Base-by-base conservation (phyloP, 2,329 filamentous ascomycete species). In the Penicillium sumatraense region DNA sequence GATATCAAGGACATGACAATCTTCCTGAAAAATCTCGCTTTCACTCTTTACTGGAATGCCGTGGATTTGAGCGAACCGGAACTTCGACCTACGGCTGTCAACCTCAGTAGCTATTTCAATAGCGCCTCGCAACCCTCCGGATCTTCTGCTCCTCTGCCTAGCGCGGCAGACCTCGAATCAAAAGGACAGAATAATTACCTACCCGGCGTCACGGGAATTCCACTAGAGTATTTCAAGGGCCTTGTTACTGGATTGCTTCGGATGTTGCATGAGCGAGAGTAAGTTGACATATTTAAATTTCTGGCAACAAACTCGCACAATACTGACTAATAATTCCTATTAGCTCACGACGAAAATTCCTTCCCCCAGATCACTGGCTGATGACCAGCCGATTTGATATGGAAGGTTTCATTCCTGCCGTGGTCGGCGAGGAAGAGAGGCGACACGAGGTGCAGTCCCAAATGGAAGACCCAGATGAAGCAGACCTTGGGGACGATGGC, bases 381-480 rank as follows among this genome's bases (percentile, higher is more conserved):
- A 98, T 98, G 93, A 95, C 89, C 1, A 88, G 86, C 57, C 80
- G 81, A 18, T 90, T 98, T 54, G 89, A 97, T 66, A 95, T 96
- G 88, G 87, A 89, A 58, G 86, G 89, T 0, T 98, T 98, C 67
- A 89, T 96, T 42, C 82, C 86, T 8, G 89, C 90, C 2, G 93
- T 98, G 1, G 92, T 97, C 2, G 81, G 86, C 42, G 95, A 99
- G 73, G 92, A 97, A 69, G 88, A 96, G 69, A 84, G 80, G 46
- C 82, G 89, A 31, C 89, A 91, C 66, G 83, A 86, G 53, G 83
- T 92, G 11, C 80, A 87, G 53, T 82, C 81, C 33, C 85, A 87
- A 51, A 82, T 86, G 14, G 86, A 84, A 3, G 85, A 85, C 2
- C 83, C 85, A 10, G 80, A 80, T 9, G 79, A 80, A 5, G 70